phyloP scores from a whole-genome alignment of 495 filamentous ascomycete genomes.

The Neurospora tetraspora region DNA sequence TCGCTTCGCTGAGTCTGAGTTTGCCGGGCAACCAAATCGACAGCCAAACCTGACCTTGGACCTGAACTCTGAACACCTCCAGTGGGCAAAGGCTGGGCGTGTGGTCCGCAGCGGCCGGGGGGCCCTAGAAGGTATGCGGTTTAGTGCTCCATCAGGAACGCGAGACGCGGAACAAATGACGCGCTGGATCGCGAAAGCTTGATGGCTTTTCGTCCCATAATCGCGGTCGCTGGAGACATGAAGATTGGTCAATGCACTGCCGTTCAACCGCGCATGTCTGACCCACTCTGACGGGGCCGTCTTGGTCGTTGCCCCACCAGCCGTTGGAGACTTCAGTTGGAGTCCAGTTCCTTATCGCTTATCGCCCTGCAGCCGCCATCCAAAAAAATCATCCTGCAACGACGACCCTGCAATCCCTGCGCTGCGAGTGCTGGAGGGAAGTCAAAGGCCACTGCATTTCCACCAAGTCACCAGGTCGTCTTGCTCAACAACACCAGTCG shows the following conservation, averaged over 20 bases:
- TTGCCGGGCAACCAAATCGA: not conserved
- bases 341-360: conserved; percentile 17
- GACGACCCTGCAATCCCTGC: conserved; percentile 3
- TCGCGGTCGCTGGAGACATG: not conserved
- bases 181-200: not conserved
- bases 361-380: conserved; percentile 9
- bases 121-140: not conserved
- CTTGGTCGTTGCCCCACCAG: not conserved
- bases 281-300: not conserved
- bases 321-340: not conserved
- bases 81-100: not conserved
- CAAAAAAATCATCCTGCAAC: conserved; percentile 5
- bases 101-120: not conserved
- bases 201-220: not conserved
- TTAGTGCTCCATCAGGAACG: not conserved
- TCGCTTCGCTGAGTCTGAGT: not conserved
- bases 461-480: not conserved
- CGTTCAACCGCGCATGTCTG: not conserved
- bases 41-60: not conserved
- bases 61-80: not conserved
- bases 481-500: conserved; percentile 3
- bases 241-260: not conserved
- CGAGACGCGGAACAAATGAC: not conserved
- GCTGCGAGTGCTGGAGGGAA: not conserved
- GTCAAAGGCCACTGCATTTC: not conserved